Conservation (phyloP, 2,329 filamentous ascomycete species). For the Diaporthe citriasiana region DNA sequence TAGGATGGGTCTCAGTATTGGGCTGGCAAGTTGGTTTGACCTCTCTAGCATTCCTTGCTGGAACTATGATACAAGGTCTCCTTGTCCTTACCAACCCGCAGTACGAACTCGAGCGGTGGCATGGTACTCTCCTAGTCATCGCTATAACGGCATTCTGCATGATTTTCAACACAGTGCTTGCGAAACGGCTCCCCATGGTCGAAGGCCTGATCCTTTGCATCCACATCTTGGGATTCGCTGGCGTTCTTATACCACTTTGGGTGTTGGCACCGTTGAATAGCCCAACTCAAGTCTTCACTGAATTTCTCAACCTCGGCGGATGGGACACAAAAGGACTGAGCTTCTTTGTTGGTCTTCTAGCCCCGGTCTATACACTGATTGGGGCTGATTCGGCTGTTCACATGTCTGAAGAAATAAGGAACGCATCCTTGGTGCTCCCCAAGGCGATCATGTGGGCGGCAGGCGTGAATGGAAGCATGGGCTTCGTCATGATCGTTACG, state of each 20-base stretch:
- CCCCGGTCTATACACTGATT: slow-evolving; percentile 54
- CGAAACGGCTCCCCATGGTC: slow-evolving; percentile 61
- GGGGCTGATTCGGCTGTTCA: slow-evolving; percentile 54
- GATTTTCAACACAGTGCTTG: slow-evolving; percentile 65
- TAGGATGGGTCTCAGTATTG: slow-evolving; percentile 64
- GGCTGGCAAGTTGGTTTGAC: slow-evolving; percentile 59
- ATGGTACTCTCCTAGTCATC: slow-evolving; percentile 64
- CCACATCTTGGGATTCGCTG: slow-evolving; percentile 53
- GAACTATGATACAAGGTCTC: slow-evolving; percentile 63
- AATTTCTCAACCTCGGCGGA: slow-evolving; percentile 62
- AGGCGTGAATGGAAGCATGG: slow-evolving; percentile 53
- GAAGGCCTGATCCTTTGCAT: slow-evolving; percentile 65
- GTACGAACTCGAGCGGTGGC: slow-evolving; percentile 60
- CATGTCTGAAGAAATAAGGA: slow-evolving; percentile 56
- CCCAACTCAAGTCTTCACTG: slow-evolving; percentile 56
- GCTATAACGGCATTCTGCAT: slow-evolving; percentile 61
- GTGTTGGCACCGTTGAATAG: slow-evolving; percentile 46
- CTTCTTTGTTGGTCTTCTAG: slow-evolving; percentile 62
- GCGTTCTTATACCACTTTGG: slow-evolving; percentile 48
- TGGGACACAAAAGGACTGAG: slow-evolving; percentile 61
- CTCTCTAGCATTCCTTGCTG: slow-evolving; percentile 58
- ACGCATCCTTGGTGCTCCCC: slow-evolving; percentile 54
- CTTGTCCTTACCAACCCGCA: slow-evolving; percentile 55
- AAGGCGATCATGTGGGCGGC: slow-evolving; percentile 54
- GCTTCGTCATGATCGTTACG: slow-evolving; percentile 55